A percentile compares a stretch with the other conserved stretches of the same genome.
phyloP scores from a whole-genome alignment of 2,329 filamentous ascomycete genomes.

The Aureobasidium subglaciale region DNA sequence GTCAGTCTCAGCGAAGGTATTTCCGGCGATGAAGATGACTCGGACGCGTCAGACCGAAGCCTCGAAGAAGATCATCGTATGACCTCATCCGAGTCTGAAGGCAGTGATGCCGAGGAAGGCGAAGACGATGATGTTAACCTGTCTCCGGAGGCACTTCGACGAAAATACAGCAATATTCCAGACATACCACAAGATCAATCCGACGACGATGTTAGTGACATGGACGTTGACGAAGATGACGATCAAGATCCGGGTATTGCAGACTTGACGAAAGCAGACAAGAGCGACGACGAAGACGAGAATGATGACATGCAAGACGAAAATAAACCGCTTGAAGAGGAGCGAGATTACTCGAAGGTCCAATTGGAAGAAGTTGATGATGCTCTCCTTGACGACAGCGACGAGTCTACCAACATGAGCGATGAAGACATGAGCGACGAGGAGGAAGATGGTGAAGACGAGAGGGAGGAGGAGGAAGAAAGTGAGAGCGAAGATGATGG shows the following conservation, averaged over 20 bases:
- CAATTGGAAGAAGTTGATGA: conserved; percentile 35
- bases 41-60: conserved; percentile 33
- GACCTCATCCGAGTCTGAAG: conserved; percentile 58
- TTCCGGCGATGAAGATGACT: conserved; percentile 22
- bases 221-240: conserved; percentile 22
- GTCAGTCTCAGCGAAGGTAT: conserved; percentile 40
- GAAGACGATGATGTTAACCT: conserved; percentile 55
- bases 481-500: conserved; percentile 17
- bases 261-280: conserved; percentile 3
- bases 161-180: conserved; percentile 62
- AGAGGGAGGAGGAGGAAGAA: conserved; percentile 21
- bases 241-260: background rate
- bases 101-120: conserved; percentile 46
- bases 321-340: background rate
- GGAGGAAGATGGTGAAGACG: conserved; percentile 27
- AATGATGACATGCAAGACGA: background rate
- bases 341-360: conserved; percentile 24
- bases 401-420: conserved; percentile 34
- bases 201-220: conserved; percentile 26
- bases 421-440: conserved; percentile 31
- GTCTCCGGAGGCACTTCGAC: conserved; percentile 60
- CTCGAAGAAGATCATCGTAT: conserved; percentile 43
- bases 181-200: conserved; percentile 26
- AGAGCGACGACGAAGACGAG: background rate
- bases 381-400: conserved; percentile 33